These are phyloP conservation scores for Leccinum angustisporum DNA, from an alignment of 1,284 basidiomycete genomes.

Conservation along the genomic window DNA sequence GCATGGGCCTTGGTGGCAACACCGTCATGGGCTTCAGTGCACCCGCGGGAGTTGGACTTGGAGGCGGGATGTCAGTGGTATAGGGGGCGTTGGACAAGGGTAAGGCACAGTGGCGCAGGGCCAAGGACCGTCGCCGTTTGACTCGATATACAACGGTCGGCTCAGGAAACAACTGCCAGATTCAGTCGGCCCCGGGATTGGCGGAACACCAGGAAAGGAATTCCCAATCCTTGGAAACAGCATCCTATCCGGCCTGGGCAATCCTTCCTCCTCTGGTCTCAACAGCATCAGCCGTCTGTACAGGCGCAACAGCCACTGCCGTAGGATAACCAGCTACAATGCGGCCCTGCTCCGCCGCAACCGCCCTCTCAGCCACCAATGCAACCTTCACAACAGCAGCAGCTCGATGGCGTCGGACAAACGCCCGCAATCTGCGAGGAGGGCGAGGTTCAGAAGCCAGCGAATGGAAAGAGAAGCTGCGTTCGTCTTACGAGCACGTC, in stretches of 20 bases:
- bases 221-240: constrained; percentile 62
- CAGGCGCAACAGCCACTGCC: constrained; percentile 22
- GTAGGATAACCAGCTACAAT: constrained; percentile 27
- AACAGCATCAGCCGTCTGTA: constrained; percentile 34
- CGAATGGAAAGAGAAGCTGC: constrained; percentile 79
- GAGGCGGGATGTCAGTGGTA: constrained; percentile 11
- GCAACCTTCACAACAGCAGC: constrained; percentile 35
- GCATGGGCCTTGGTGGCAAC: constrained; percentile 20
- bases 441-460: constrained; percentile 39
- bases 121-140: constrained; percentile 53
- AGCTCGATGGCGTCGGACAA: constrained; percentile 19
- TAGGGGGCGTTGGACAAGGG: constrained; percentile 15
- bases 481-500: constrained; percentile 56
- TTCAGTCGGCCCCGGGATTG: constrained; percentile 29
- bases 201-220: constrained; percentile 51
- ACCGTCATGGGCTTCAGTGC: constrained; percentile 17
- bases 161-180: constrained; percentile 80
- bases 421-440: constrained; percentile 22
- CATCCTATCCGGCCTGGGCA: constrained; percentile 46
- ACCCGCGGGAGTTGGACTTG: constrained; percentile 14
- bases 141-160: constrained; percentile 72
- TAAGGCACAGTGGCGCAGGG: constrained; percentile 17
- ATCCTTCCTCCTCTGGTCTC: constrained; percentile 33
- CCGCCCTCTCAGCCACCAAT: constrained; percentile 25
- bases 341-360: constrained; percentile 20